Conservation (phyloP, 495 filamentous ascomycete genomes). For the Penicillium salamii region DNA sequence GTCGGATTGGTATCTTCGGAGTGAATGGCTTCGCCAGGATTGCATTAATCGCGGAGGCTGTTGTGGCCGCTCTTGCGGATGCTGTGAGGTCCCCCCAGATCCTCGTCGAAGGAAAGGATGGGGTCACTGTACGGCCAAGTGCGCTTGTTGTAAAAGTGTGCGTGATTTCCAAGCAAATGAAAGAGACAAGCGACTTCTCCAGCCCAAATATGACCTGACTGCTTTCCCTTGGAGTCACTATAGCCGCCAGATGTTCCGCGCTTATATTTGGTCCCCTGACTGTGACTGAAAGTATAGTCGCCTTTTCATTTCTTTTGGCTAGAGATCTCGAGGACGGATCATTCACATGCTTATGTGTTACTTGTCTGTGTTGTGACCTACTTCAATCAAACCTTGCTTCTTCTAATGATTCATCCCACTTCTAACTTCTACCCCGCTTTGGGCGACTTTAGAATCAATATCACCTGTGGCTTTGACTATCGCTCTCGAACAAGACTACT, state of each 20-base stretch:
- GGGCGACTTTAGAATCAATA: no score
- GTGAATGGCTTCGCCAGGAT: slow-evolving; percentile 2
- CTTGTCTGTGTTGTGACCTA: not conserved
- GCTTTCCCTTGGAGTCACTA: slow-evolving; percentile 3
- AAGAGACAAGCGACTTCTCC: not conserved
- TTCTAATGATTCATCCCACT: no score
- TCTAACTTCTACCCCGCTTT: no score
- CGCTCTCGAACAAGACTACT: no score
- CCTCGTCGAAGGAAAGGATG: slow-evolving; percentile 1
- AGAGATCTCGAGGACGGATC: no score
- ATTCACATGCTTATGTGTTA: not conserved
- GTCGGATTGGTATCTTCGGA: slow-evolving; percentile 4
- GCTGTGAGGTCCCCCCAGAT: not conserved
- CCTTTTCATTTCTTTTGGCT: no score
- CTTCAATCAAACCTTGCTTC: no score
- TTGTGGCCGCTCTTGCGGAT: slow-evolving; percentile 4
- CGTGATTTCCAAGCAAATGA: not conserved
- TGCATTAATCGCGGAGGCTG: slow-evolving; percentile 6
- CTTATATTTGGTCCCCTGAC: slow-evolving; percentile 5
- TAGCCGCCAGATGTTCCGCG: slow-evolving; percentile 5
- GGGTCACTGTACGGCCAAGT: slow-evolving; percentile 9
- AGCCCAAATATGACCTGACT: slow-evolving; percentile 6
- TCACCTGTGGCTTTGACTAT: no score
- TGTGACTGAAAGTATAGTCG: not conserved
- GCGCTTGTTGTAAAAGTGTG: slow-evolving; percentile 4